Percentiles rank a stretch among this genome's conserved stretches.
These are phyloP conservation scores for Apiotrichum gamsii DNA, from an alignment of 1,284 basidiomycete genomes.

Conservation along the genomic window DNA sequence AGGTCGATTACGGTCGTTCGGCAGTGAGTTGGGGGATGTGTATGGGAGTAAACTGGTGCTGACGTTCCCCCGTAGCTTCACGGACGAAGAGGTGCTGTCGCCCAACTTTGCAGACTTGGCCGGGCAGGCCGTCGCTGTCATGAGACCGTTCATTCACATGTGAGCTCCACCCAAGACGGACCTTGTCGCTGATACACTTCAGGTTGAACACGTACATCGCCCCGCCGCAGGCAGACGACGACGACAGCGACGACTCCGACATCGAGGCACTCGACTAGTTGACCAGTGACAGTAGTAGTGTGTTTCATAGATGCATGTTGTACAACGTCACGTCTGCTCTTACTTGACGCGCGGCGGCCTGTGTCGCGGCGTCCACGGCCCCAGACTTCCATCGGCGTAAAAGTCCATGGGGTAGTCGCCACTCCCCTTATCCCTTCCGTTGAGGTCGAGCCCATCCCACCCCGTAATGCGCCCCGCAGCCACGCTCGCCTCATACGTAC, in stretches of 20 bases:
- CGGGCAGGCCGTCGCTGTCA: conserved; percentile 53
- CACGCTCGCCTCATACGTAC: conserved; percentile 89
- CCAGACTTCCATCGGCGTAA: conserved; percentile 55
- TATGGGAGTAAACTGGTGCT: not conserved
- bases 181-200: not conserved
- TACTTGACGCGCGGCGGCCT: conserved; percentile 6
- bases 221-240: not conserved
- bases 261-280: not conserved
- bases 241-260: not conserved
- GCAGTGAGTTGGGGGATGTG: conserved; percentile 50
- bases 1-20: conserved; percentile 67
- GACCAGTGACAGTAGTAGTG: too few relatives aligned
- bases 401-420: conserved; percentile 91
- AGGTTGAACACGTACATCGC: conserved; percentile 3
- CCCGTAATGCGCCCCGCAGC: conserved; percentile 64
- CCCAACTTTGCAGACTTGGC: conserved; percentile 62
- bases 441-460: conserved; percentile 39
- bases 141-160: conserved; percentile 76
- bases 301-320: too few relatives aligned
- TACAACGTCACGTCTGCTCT: too few relatives aligned
- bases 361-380: conserved; percentile 48
- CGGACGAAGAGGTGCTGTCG: conserved; percentile 64
- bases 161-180: conserved; percentile 45
- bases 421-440: conserved; percentile 35
- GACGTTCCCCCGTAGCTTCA: conserved; percentile 59